phyloP scores from a whole-genome alignment of 768 basidiomycete species.

The Pilatotrama ljubarskyi region DNA sequence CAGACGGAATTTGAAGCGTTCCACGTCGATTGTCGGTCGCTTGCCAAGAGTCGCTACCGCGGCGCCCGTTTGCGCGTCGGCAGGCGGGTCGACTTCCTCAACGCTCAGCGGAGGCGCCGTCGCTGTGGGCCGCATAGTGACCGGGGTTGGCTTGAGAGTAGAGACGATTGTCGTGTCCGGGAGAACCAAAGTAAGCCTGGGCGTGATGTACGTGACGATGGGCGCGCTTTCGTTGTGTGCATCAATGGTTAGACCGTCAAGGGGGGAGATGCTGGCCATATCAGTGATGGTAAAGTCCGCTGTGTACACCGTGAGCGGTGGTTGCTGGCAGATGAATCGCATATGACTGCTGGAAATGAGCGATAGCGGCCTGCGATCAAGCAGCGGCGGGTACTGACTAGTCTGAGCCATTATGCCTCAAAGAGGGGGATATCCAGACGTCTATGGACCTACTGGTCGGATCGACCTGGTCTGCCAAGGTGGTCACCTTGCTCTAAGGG shows the following conservation, averaged over 20 bases:
- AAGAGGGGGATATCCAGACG: conserved; percentile 35
- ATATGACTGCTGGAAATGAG: conserved; percentile 30
- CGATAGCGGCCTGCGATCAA: not conserved
- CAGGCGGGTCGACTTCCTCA: not conserved
- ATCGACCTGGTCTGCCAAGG: conserved; percentile 46
- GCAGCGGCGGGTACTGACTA: conserved; percentile 32
- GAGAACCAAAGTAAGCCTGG: conserved; percentile 12
- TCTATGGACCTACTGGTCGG: conserved; percentile 30
- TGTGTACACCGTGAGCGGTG: conserved; percentile 43
- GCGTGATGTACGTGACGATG: conserved; percentile 14
- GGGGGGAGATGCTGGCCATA: conserved; percentile 20
- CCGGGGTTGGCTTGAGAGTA: conserved; percentile 5
- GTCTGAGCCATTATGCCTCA: conserved; percentile 28
- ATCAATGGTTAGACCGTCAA: conserved; percentile 11
- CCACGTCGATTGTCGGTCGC: conserved; percentile 23
- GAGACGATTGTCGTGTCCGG: conserved; percentile 15
- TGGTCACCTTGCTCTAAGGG: conserved; percentile 41
- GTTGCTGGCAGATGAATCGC: conserved; percentile 34
- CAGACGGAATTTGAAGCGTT: conserved; percentile 42
- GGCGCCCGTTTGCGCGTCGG: not conserved
- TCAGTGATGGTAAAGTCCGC: conserved; percentile 49
- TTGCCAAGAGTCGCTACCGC: conserved; percentile 4
- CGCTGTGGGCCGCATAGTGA: conserved; percentile 1
- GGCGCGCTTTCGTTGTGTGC: conserved; percentile 12
- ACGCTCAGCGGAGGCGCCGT: conserved; percentile 1